These are phyloP conservation scores for Sporothrix curviconia DNA, from an alignment of 2,329 filamentous ascomycete genomes.

Conservation along the genomic window DNA sequence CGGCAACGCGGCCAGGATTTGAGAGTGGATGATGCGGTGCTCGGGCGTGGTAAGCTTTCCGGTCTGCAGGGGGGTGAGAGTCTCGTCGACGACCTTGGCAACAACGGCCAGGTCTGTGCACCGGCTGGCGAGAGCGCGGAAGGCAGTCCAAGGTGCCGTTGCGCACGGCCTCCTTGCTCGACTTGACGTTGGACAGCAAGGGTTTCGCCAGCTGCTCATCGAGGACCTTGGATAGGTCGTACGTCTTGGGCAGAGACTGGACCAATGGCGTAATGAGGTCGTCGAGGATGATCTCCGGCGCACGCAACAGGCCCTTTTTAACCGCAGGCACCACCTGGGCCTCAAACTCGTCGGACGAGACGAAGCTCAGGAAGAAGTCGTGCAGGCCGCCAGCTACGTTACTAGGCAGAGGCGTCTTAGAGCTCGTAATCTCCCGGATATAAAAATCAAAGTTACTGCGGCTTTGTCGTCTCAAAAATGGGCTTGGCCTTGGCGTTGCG, in stretches of 20 bases:
- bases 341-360: conserved; percentile 65
- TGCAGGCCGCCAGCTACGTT: conserved; percentile 67
- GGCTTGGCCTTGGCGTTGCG: conserved; percentile 59
- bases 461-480: conserved; percentile 59
- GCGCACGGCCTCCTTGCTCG: conserved; percentile 72
- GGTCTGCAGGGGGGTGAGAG: conserved; percentile 70
- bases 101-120: conserved; percentile 53
- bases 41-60: conserved; percentile 81
- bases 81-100: conserved; percentile 66
- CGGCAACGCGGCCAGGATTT: conserved; percentile 65
- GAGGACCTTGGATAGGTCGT: conserved; percentile 74
- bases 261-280: conserved; percentile 71
- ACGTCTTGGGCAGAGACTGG: conserved; percentile 56
- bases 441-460: conserved; percentile 77
- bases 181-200: conserved; percentile 83
- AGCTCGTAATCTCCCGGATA: conserved; percentile 75
- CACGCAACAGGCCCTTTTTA: conserved; percentile 81
- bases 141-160: conserved; percentile 68
- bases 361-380: conserved; percentile 78
- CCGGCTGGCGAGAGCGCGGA: conserved; percentile 59
- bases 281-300: conserved; percentile 81
- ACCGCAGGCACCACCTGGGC: conserved; percentile 71
- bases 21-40: conserved; percentile 74
- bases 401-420: conserved; percentile 60
- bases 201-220: conserved; percentile 72